A percentile compares a stretch with the other conserved stretches of the same genome.
phyloP scores from a whole-genome alignment of 306 rosid species.

The Abrus precatorius region DNA sequence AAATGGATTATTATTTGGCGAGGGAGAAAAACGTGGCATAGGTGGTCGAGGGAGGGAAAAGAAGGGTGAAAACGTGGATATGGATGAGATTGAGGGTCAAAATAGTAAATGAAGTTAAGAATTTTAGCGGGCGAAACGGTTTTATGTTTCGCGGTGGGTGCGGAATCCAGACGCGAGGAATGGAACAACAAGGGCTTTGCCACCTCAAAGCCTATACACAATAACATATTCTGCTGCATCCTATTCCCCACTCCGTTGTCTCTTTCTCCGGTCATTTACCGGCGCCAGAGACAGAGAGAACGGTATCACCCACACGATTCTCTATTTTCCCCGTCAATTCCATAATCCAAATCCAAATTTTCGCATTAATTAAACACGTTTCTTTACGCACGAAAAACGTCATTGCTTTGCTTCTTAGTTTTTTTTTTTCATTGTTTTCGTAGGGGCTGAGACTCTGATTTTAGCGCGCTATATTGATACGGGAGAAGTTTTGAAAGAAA shows the following conservation, averaged over 20 bases:
- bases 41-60: neutral
- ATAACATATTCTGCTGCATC: neutral
- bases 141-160: conserved; percentile 48
- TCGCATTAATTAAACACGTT: neutral
- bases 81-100: conserved; percentile 43
- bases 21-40: neutral
- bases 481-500: neutral
- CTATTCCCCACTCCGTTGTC: conserved; percentile 45
- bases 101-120: conserved; percentile 21
- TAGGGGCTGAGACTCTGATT: conserved; percentile 33
- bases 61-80: conserved; percentile 22
- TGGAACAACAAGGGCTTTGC: conserved; percentile 49
- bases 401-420: conserved; percentile 25
- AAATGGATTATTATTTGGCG: too few relatives aligned
- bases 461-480: neutral
- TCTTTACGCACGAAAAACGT: neutral
- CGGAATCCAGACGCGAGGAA: conserved; percentile 48
- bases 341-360: neutral
- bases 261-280: conserved; percentile 45
- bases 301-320: conserved; percentile 36
- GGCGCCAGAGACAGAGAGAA: conserved; percentile 43
- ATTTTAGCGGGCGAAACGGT: conserved; percentile 50
- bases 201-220: conserved; percentile 17
- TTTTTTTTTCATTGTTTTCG: neutral
- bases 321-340: neutral